Conservation (phyloP, 2,329 filamentous ascomycete genomes). For the Emergomyces africanus region DNA sequence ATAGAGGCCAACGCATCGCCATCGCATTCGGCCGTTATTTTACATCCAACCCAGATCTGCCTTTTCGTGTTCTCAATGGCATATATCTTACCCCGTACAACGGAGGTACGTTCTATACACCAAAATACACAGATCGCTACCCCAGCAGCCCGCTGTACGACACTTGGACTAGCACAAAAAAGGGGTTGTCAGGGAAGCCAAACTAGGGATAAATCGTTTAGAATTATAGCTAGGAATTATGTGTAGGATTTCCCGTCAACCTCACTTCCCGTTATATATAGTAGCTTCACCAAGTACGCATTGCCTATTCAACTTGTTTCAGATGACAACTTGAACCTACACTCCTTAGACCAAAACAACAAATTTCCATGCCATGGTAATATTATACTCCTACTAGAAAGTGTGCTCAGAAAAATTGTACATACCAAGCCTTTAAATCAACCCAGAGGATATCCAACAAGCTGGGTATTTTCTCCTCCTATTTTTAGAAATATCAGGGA, state of each 20-base stretch:
- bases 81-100: slow-evolving; percentile 28
- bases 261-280: neutral
- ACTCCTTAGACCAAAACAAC: no score
- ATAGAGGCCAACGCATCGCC: slow-evolving; percentile 19
- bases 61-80: slow-evolving; percentile 28
- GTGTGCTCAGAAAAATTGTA: no score
- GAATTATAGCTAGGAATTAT: neutral
- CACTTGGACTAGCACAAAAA: neutral
- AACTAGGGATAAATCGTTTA: neutral
- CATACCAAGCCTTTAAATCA: no score
- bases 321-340: neutral
- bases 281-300: neutral
- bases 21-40: slow-evolving; percentile 33
- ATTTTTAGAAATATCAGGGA: no score
- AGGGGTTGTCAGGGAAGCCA: neutral
- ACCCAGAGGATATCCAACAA: no score
- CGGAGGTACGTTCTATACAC: slow-evolving; percentile 29
- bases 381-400: no score
- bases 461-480: no score
- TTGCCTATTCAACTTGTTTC: neutral
- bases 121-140: slow-evolving; percentile 25
- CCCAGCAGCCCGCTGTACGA: slow-evolving; percentile 13
- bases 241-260: neutral
- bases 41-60: slow-evolving; percentile 35
- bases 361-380: no score